These are phyloP conservation scores for Lophium mytilinum DNA, from an alignment of 495 filamentous ascomycete species.

Conservation along the genomic window DNA sequence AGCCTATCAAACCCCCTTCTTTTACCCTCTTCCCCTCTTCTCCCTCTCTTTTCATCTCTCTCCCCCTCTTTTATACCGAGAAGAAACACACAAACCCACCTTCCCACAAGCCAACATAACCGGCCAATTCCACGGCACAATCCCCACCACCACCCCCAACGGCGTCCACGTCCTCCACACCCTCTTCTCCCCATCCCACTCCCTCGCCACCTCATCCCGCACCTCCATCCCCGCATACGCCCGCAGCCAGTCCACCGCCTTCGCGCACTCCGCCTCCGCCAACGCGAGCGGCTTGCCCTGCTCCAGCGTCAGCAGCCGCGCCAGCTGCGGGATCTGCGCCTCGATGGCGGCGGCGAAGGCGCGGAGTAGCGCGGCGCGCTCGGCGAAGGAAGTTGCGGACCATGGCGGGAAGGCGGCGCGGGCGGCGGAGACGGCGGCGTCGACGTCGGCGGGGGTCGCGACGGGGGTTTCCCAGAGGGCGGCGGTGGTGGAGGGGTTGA, in stretches of 20 bases:
- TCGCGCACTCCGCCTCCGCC: slow-evolving; percentile 6
- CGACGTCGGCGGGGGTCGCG: slow-evolving; percentile 7
- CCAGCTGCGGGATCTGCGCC: neutral
- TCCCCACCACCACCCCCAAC: neutral
- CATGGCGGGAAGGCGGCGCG: slow-evolving; percentile 2
- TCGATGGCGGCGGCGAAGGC: slow-evolving; percentile 11
- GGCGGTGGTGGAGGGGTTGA: slow-evolving; percentile 12
- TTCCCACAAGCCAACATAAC: neutral
- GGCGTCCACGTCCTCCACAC: neutral
- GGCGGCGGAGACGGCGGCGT: slow-evolving; percentile 4
- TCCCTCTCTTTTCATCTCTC: no score
- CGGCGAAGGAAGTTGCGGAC: slow-evolving; percentile 3
- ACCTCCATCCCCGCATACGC: slow-evolving; percentile 6
- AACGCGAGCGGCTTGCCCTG: slow-evolving; percentile 10
- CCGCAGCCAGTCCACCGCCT: slow-evolving; percentile 10
- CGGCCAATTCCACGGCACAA: slow-evolving; percentile 4
- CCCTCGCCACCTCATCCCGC: slow-evolving; percentile 5
- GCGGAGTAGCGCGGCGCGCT: slow-evolving; percentile 3
- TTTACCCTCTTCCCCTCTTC: no score
- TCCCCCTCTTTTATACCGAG: no score
- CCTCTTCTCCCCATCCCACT: neutral
- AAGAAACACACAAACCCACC: no score
- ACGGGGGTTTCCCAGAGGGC: slow-evolving; percentile 15
- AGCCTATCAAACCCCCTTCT: no score
- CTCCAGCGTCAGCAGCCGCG: slow-evolving; percentile 2